Conservation (phyloP, 148 eudicot genomes). For the Cornus suecica region DNA sequence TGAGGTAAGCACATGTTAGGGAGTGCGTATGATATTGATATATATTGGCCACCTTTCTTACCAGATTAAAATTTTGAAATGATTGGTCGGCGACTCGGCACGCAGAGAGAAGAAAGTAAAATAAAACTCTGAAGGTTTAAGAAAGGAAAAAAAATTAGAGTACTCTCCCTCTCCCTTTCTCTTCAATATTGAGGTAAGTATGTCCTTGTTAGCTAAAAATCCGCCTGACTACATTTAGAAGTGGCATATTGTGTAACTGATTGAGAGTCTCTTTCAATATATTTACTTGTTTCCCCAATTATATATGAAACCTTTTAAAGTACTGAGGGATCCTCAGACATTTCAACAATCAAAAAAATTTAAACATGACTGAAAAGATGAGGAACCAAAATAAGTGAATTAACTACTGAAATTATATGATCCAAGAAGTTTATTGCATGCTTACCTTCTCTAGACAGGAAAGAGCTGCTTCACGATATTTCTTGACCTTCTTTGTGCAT, state of each 20-base stretch:
- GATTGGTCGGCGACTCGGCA: too few relatives aligned
- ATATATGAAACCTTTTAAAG: not conserved
- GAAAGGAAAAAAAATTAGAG: not conserved
- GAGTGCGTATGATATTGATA: too few relatives aligned
- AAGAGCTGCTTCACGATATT: constrained; percentile 83
- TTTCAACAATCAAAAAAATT: not conserved
- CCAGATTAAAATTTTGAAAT: too few relatives aligned
- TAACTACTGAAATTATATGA: not conserved
- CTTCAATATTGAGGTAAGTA: not conserved
- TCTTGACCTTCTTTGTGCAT: constrained; percentile 75
- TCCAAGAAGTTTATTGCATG: not conserved
- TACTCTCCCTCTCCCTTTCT: not conserved
- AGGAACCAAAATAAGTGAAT: not conserved
- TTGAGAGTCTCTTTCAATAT: not conserved
- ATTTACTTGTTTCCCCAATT: not conserved
- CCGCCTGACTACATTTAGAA: too few relatives aligned
- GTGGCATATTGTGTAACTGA: not conserved
- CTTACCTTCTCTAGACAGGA: constrained; percentile 80
- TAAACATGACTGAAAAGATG: not conserved
- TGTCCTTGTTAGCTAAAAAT: too few relatives aligned
- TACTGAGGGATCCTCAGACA: not conserved
- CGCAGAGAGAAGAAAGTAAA: not conserved
- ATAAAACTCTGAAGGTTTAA: not conserved
- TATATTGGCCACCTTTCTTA: too few relatives aligned
- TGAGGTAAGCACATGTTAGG: too few relatives aligned